Base-by-base conservation (phyloP, 1,284 basidiomycete genomes). In the Puccinia hordei region DNA sequence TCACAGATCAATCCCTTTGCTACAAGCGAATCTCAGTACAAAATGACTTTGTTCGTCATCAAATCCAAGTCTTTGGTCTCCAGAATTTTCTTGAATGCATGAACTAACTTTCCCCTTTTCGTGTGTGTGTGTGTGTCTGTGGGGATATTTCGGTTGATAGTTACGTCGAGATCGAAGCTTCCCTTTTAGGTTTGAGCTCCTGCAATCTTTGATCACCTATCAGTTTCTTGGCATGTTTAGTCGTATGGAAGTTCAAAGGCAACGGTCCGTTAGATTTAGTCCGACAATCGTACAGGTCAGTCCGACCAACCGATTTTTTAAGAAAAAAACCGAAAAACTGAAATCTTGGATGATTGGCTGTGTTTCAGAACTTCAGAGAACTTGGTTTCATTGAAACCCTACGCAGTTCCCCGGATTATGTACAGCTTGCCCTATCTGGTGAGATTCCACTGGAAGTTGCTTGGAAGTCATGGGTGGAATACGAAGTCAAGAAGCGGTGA, bases 401-500 rank as follows among this genome's bases (percentile, higher is more conserved):
- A n/a, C 77, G 57, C n/a, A 41, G 27, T 19, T 22, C 68, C 13
- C 77, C 77, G 17, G 69, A 80, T 80, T 80, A 80, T 55, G 41
- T 80, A 13, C 66, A 72, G 17, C 38, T 80, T 19, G 77, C 69
- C 19, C 59, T 80, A 49, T 59, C 66, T 44, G 77, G 77, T 35
- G 57, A 73, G n/a, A n/a, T 80, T 15, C 44, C 68, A 1, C 46
- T 80, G 33, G 77, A 80, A 1, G 24, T 59, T 15, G 77, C 41
- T n/a, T 80, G 77, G 77, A 69, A 51, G 38, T 49, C 44, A 30
- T 80, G 77, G 77, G 69, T 71, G 22, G 59, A 80, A n/a, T 80
- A 80, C 35, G 77, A 80, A 55, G 69, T 46, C 8, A 38, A 65
- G 24, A 72, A 80, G 55, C 77, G 69, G 77, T 80, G 57, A 73